Base-by-base conservation (phyloP, 2,329 filamentous ascomycete species). In the Ophiostoma sp. region DNA sequence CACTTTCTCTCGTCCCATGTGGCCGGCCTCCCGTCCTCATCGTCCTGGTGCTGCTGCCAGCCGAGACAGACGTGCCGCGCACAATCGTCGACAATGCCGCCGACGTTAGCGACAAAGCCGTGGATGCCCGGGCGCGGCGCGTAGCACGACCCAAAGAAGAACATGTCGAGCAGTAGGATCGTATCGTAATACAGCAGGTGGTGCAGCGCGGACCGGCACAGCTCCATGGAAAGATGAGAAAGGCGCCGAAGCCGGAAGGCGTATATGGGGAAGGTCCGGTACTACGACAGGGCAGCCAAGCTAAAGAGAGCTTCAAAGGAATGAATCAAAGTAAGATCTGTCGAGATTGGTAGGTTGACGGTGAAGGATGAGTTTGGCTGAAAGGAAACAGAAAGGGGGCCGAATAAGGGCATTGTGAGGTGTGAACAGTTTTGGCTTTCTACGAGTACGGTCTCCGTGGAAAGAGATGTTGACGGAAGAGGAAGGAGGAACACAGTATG, bases 111-210 rank as follows among this genome's bases (percentile, higher is more conserved):
- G 42, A 96, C 87, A 78, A 99, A 97, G 75, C 91, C 88, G 75
- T 91, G 89, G 73, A 99, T 91, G 50, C 93, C 91, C 0, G 93
- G 84, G 0, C 89, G 93, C 0, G 92, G 91, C 0, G 95, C 94
- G 80, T 99, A 99, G 78, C 97, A 95, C 57, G 93, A 93, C 42
- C 91, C 87, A 80, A 98, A 99, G 81, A 96, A 94, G 85, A 98
- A 98, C 78, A 98, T 93, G 82, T 99, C 96, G 12, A 98, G 89
- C 71, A 98, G 88, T 33, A 97, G 87, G 48, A 97, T 88, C 78
- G 94, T 95, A 79, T 95, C 93, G 82, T 98, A 98, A 85, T 97
- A 97, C 33, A 98, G 87, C 11, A 99, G 87, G 80, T 98, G 95
- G 75, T 93, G 91, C 73, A 99, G 88, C 7, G 94, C 95, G 70